Conservation (phyloP, 805 yeast species). For the Kodamaea neixiangensis region DNA sequence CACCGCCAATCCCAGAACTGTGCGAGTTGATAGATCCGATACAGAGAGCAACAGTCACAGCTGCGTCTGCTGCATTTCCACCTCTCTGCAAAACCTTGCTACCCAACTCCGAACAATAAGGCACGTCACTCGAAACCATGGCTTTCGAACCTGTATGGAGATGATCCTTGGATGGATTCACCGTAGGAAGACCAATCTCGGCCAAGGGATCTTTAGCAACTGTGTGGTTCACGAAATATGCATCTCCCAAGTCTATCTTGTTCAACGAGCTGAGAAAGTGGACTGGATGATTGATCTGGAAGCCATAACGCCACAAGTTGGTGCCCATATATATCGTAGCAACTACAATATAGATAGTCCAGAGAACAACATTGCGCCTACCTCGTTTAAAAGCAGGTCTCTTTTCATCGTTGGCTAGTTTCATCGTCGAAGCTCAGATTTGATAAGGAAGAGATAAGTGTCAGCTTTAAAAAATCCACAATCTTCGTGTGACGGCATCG, state of each 20-base stretch:
- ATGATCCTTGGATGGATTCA: slow-evolving; percentile 42
- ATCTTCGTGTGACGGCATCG: neutral
- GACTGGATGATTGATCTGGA: neutral
- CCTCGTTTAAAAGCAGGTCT: neutral
- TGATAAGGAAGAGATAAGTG: neutral
- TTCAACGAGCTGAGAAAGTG: neutral
- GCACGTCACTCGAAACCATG: slow-evolving; percentile 70
- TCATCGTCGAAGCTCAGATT: neutral
- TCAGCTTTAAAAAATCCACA: neutral
- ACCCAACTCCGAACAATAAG: slow-evolving; percentile 64
- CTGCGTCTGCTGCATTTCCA: slow-evolving; percentile 93
- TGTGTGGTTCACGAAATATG: neutral
- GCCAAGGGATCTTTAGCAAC: slow-evolving; percentile 8
- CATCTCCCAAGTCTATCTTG: neutral
- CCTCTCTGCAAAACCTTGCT: slow-evolving; percentile 50
- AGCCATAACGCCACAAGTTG: neutral
- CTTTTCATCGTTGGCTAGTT: neutral
- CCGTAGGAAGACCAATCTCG: slow-evolving; percentile 37
- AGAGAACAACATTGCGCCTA: neutral
- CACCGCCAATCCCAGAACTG: slow-evolving; percentile 93
- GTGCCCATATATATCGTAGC: neutral
- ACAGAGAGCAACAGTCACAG: slow-evolving; percentile 85
- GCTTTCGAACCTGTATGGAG: slow-evolving; percentile 47
- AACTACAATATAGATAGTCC: neutral
- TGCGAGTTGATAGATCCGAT: slow-evolving; percentile 82